Percentiles rank a stretch among this genome's conserved stretches.
phyloP scores from a whole-genome alignment of 2,329 filamentous ascomycete species.

The Nothophoma quercina region DNA sequence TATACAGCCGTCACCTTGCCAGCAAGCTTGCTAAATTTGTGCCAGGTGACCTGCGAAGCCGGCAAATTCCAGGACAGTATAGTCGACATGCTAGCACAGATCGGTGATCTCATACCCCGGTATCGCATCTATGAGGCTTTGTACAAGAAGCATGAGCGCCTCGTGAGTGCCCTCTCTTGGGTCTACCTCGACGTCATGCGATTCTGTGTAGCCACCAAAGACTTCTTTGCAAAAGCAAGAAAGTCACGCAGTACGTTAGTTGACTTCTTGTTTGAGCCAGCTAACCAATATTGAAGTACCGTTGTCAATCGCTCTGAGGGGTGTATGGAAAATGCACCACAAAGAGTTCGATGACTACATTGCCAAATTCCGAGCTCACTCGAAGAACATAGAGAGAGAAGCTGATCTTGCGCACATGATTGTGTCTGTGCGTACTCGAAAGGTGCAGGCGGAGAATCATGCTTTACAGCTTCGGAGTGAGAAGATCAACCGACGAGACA shows the following conservation, averaged over 20 bases:
- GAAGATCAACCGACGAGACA: constrained; percentile 17
- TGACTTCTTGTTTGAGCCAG: too few relatives aligned
- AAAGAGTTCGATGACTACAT: too few relatives aligned
- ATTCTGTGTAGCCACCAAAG: too few relatives aligned
- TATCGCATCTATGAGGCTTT: neutral
- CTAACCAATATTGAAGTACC: too few relatives aligned
- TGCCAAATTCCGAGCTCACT: neutral
- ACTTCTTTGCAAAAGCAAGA: too few relatives aligned
- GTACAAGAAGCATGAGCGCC: neutral
- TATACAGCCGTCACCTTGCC: too few relatives aligned
- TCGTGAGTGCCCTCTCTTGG: neutral
- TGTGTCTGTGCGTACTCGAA: neutral
- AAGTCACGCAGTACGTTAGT: too few relatives aligned
- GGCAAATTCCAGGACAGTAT: constrained; percentile 30
- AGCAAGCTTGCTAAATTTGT: too few relatives aligned
- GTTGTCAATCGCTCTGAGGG: too few relatives aligned
- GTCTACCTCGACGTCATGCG: neutral
- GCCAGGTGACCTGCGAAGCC: too few relatives aligned
- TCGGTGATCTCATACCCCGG: constrained; percentile 23
- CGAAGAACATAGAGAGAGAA: neutral
- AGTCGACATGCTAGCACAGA: constrained; percentile 30
- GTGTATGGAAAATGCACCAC: too few relatives aligned
- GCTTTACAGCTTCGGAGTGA: constrained; percentile 19
- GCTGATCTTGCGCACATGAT: neutral
- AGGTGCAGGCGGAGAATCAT: constrained; percentile 22